These are phyloP conservation scores for Apiospora aurea DNA, from an alignment of 2,329 filamentous ascomycete species.

Conservation along the genomic window DNA sequence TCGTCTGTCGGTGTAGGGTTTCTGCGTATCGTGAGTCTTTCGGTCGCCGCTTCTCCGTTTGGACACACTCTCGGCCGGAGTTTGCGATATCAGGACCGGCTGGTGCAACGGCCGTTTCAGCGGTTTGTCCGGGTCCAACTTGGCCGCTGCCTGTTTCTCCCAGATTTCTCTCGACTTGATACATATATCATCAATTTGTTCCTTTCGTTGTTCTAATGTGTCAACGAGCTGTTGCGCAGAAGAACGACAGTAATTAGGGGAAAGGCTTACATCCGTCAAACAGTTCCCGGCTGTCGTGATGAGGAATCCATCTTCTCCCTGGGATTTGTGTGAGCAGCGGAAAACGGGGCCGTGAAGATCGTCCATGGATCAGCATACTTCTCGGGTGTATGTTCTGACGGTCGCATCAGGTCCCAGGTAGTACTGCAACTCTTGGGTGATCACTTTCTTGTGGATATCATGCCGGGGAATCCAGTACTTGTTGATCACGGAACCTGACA, in stretches of 20 bases:
- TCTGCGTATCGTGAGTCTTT: slow-evolving; percentile 39
- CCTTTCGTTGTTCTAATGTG: slow-evolving; percentile 44
- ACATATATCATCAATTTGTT: slow-evolving; percentile 70
- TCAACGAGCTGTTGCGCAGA: slow-evolving; percentile 31
- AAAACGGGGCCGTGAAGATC: slow-evolving; percentile 28
- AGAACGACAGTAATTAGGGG: slow-evolving; percentile 23
- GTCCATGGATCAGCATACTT: slow-evolving; percentile 48
- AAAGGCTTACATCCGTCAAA: slow-evolving; percentile 62
- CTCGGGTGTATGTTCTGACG: slow-evolving; percentile 62
- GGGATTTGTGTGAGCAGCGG: slow-evolving; percentile 36
- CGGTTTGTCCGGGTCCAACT: slow-evolving; percentile 53
- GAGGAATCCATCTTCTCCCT: slow-evolving; percentile 68
- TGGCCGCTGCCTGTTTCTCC: slow-evolving; percentile 62
- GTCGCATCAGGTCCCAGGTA: slow-evolving; percentile 66
- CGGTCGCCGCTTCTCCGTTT: slow-evolving; percentile 45
- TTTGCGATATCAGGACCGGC: slow-evolving; percentile 58
- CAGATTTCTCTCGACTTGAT: slow-evolving; percentile 64
- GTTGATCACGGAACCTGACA: slow-evolving; percentile 56
- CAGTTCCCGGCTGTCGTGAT: slow-evolving; percentile 65
- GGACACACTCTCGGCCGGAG: slow-evolving; percentile 41
- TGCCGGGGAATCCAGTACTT: slow-evolving; percentile 67
- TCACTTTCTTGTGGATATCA: slow-evolving; percentile 67
- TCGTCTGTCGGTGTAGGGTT: slow-evolving; percentile 42
- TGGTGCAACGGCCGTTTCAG: slow-evolving; percentile 65
- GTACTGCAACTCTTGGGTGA: slow-evolving; percentile 64